Evolutionary conservation across 2,329 filamentous ascomycete genomes (phyloP), one percentile per base, ranked within the genome.

Genomic region (Fusarium pseudoanthophilum): DNA sequence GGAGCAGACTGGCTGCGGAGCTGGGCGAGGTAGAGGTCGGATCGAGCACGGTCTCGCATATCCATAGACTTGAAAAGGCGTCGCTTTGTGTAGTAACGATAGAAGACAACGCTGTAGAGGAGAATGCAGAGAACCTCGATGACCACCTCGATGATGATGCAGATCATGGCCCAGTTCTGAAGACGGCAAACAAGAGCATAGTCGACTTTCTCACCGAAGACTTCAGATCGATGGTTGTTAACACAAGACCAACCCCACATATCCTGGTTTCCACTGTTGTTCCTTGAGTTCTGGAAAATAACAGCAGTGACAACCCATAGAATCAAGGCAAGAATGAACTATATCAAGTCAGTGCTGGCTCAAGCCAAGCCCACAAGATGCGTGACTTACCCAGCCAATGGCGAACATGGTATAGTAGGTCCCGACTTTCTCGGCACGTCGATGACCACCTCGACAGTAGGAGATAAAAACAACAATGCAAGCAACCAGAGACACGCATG

Each of bases 171-270:
- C 96, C 96, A 99, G 85, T 97, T 96, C 69, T 98, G 85, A 78
- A 99, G 90, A 78, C 95, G 92, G 86, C 96, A 99, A 75, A 98
- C 89, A 57, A 99, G 92, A 32, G 90, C 90, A 83, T 98, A 99
- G 83, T 96, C 88, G 77, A 99, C 89, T 78, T 96, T 91, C 64
- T 95, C 87, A 70, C 90, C 81, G 82, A 95, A 98, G 60, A 97
- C 85, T 57, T 94, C 84, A 62, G 91, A 86, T 69, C 95, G 91
- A 74, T 92, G 90, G 82, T 98, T 98, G 78, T 97, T 89, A 64
- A 95, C 92, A 82, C 96, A 99, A n/a, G 94, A 91, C 96, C 96
- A 99, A 67, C 95, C 95, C 96, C 96, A 99, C 83, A 99, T 90
- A 82, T 99, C 96, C 83, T 97, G 91, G 79, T 93, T 93, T 73